These are phyloP conservation scores for Tetraselmis chui DNA, from an alignment of 139 green algal species.

Conservation along the genomic window DNA sequence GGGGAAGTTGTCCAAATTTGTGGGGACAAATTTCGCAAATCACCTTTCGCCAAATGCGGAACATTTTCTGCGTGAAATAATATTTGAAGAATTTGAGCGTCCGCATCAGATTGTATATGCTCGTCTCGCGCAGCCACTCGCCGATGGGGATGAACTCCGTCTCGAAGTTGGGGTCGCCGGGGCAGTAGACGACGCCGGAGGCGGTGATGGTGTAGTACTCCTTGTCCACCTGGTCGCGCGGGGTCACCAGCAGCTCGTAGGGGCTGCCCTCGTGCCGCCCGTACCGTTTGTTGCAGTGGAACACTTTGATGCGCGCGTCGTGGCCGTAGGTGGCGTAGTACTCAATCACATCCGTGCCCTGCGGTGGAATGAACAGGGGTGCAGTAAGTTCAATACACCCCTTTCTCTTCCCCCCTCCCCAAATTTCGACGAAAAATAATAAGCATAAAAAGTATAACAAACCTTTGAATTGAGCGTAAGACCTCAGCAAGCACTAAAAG, in stretches of 20 bases:
- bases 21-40: too few relatives aligned
- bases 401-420: too few relatives aligned
- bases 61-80: constrained; percentile 27
- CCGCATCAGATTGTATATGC: constrained; percentile 51
- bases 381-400: too few relatives aligned
- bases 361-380: not conserved
- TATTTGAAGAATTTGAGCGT: constrained; percentile 44
- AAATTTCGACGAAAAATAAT: too few relatives aligned
- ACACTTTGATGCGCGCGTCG: constrained; percentile 40
- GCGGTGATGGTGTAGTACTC: constrained; percentile 49
- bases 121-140: constrained; percentile 46
- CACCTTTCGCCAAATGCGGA: constrained; percentile 40
- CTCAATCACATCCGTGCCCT: constrained; percentile 43
- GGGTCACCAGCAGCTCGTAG: constrained; percentile 39
- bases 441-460: too few relatives aligned
- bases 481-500: too few relatives aligned
- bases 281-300: constrained; percentile 31
- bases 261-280: constrained; percentile 19
- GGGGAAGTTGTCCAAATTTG: too few relatives aligned
- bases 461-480: too few relatives aligned
- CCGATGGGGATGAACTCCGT: constrained; percentile 45
- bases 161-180: constrained; percentile 6
- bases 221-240: constrained; percentile 23
- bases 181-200: constrained; percentile 34
- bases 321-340: constrained; percentile 44